These are phyloP conservation scores for Gossypium sturtianum DNA, from an alignment of 345 rosid species.

Conservation along the genomic window DNA sequence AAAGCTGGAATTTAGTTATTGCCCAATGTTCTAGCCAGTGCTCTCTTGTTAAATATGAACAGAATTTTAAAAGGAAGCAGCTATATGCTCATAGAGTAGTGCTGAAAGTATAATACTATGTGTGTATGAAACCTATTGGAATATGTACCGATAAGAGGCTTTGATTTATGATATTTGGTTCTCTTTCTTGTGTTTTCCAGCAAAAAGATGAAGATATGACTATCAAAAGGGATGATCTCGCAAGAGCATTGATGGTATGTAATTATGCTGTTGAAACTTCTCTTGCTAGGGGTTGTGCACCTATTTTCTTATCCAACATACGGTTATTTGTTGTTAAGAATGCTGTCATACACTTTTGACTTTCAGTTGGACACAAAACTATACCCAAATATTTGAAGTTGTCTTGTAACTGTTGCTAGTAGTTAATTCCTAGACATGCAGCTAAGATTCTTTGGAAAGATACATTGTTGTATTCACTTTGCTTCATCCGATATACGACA, in stretches of 20 bases:
- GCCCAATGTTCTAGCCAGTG: neutral
- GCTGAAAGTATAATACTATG: neutral
- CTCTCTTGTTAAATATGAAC: neutral
- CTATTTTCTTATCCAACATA: neutral
- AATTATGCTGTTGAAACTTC: slow-evolving; percentile 9
- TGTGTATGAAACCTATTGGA: neutral
- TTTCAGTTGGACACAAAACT: neutral
- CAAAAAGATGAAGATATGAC: slow-evolving; percentile 47
- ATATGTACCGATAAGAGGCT: neutral
- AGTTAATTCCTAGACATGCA: neutral
- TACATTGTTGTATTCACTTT: neutral
- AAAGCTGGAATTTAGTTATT: neutral
- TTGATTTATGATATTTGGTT: slow-evolving; percentile 14
- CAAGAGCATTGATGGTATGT: slow-evolving; percentile 72
- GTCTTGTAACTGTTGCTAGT: neutral
- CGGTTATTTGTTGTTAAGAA: neutral
- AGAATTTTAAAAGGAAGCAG: neutral
- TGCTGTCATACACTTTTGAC: neutral
- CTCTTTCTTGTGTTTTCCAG: slow-evolving; percentile 30
- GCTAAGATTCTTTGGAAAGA: neutral
- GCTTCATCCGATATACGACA: neutral
- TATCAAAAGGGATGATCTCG: slow-evolving; percentile 68
- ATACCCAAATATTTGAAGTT: neutral
- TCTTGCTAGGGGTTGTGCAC: neutral
- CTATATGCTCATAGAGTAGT: neutral